Conservation (phyloP, 2,329 filamentous ascomycete genomes). For the Verruconis gallopava region DNA sequence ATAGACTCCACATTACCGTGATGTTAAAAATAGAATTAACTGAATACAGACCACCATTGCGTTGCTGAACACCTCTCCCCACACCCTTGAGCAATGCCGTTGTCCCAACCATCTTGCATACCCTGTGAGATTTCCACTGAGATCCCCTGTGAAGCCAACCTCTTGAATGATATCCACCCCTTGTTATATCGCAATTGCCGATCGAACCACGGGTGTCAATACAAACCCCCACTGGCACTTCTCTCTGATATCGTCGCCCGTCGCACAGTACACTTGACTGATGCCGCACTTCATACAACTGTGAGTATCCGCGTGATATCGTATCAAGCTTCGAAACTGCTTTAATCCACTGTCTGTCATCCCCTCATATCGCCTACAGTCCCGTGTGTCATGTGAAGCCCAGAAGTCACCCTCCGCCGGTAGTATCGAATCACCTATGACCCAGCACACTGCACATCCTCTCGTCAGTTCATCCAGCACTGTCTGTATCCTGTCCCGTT, state of each 20-base stretch:
- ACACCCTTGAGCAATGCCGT: not conserved
- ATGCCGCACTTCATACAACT: constrained; percentile 1
- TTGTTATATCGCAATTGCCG: not conserved
- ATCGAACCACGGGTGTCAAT: not conserved
- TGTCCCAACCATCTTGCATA: not conserved
- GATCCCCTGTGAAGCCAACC: not conserved
- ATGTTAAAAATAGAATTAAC: not conserved
- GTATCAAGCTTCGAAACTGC: not conserved
- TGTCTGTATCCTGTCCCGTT: constrained; percentile 1
- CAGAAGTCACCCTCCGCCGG: not conserved
- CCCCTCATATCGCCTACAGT: not conserved
- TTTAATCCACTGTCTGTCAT: not conserved
- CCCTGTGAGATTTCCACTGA: not conserved
- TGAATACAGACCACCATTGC: not conserved
- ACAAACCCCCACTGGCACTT: not conserved
- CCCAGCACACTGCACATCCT: not conserved
- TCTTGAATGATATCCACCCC: not conserved
- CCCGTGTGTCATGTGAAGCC: not conserved
- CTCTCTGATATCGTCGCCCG: not conserved
- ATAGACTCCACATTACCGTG: not conserved
- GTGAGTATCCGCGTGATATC: not conserved
- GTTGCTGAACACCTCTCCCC: not conserved
- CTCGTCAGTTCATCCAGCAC: not conserved
- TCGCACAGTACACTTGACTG: constrained; percentile 1
- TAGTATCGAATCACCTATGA: not conserved